Percentiles rank a stretch among this genome's conserved stretches.
Conservation (phyloP, 208 protist genomes). For the Spongospora subterranea region DNA sequence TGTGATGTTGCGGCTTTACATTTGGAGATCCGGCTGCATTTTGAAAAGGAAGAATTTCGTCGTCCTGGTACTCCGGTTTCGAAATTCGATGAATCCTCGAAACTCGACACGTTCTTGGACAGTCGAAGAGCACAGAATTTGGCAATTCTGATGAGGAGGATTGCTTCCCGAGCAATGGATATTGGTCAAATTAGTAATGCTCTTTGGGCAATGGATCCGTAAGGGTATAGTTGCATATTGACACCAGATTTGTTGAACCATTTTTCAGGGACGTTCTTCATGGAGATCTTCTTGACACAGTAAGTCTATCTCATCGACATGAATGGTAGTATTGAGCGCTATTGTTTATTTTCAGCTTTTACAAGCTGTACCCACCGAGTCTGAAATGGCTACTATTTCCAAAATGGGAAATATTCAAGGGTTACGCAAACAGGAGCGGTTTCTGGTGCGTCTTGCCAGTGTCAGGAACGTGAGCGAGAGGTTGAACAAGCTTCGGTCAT, state of each 20-base stretch:
- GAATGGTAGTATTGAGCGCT: background rate
- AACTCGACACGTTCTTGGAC: background rate
- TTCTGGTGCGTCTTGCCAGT: background rate
- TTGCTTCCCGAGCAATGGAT: background rate
- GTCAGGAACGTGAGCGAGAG: background rate
- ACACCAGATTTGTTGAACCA: no score
- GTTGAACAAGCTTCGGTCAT: background rate
- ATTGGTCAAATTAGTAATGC: background rate
- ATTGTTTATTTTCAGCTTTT: background rate
- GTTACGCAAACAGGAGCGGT: constrained; percentile 40
- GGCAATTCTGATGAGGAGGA: constrained; percentile 17
- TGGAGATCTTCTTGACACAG: constrained; percentile 41
- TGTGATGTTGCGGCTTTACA: background rate
- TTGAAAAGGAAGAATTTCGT: constrained; percentile 24
- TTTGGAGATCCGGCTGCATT: constrained; percentile 4
- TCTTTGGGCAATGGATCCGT: constrained; percentile 35
- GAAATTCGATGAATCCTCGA: background rate
- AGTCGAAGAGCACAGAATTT: constrained; percentile 34
- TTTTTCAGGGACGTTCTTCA: constrained; percentile 25
- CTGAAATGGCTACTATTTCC: background rate
- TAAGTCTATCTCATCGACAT: background rate
- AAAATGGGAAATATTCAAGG: background rate
- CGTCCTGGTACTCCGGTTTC: background rate
- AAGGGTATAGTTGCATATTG: background rate
- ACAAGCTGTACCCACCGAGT: constrained; percentile 9